Percentiles rank a stretch among this genome's conserved stretches.
These are phyloP conservation scores for Mycena rosella DNA, from an alignment of 768 basidiomycete genomes.

Conservation along the genomic window DNA sequence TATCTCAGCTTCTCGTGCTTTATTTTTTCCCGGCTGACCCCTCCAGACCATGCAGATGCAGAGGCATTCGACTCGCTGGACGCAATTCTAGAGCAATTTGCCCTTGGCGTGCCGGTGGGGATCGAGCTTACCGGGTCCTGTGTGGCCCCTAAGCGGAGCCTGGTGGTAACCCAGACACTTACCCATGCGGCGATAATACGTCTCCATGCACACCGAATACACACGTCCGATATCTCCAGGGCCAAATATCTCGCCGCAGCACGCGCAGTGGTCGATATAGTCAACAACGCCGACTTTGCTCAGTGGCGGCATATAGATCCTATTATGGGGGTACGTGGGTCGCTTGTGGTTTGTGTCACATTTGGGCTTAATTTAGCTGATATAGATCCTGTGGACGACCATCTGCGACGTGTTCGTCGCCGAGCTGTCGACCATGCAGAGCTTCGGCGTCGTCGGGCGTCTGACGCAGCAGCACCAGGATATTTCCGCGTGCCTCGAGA, in stretches of 20 bases:
- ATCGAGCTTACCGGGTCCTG: conserved; percentile 25
- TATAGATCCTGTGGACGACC: conserved; percentile 30
- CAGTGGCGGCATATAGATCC: conserved; percentile 32
- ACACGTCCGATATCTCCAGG: conserved; percentile 37
- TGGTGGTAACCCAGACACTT: conserved; percentile 23
- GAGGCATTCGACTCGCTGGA: conserved; percentile 18
- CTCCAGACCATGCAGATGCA: conserved; percentile 18
- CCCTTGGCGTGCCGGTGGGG: conserved; percentile 37
- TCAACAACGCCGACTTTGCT: conserved; percentile 21
- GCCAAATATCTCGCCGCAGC: conserved; percentile 29
- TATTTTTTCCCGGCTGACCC: conserved; percentile 22
- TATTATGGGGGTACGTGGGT: conserved; percentile 33
- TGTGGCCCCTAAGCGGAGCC: conserved; percentile 32
- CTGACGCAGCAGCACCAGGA: conserved; percentile 20
- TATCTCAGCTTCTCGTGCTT: neutral
- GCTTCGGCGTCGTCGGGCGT: neutral
- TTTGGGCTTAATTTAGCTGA: neutral
- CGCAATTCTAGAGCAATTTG: conserved; percentile 43
- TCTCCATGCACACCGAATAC: conserved; percentile 37
- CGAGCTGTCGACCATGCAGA: conserved; percentile 20
- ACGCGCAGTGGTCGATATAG: conserved; percentile 25
- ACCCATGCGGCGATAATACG: conserved; percentile 49
- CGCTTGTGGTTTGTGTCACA: neutral
- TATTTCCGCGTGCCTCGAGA: conserved; percentile 16
- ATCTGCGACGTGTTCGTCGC: conserved; percentile 28